Evolutionary conservation across 2,329 filamentous ascomycete genomes (phyloP), one percentile per base, ranked within the genome.

Genomic region (Alternaria hordeiaustralica): DNA sequence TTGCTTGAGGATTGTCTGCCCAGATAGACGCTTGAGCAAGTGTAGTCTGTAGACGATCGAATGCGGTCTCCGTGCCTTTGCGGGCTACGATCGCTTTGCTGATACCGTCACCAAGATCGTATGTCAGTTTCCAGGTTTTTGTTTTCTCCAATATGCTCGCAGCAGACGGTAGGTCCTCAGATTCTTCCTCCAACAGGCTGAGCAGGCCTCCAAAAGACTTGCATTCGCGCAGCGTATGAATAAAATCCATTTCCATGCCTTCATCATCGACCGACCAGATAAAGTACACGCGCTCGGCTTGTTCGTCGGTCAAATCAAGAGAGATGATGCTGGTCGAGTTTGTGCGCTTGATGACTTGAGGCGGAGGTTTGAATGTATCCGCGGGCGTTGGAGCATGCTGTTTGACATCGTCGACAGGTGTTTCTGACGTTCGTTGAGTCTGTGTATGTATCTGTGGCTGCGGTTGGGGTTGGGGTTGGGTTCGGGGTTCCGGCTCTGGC

Each of bases 41-140:
- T 15, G 58, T 49, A 33, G n/a, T 49, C 6, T 58, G 51, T 25
- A 70, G 55, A 23, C 61, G 58, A 18, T 61, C 51, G 18, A 68
- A 71, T 5, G 50, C 63, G n/a, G n/a, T 41, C 21, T 69, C 65
- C 10, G 47, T 58, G 15, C 56, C 62, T 36, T 51, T 58, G 26
- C 49, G 64, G 20, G 49, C 50, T 20, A 65, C 12, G 5, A 57
- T 45, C 3, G 61, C 65, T 50, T 65, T 66, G 36, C 60, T 68
- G 6, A 53, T 36, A 10, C 55, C 41, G 11, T 56, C 49, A 10
- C 55, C 44, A 11, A 55, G n/a, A 33, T 61, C 25, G 30, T 64
- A 71, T 6, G 57, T 57, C 28, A 70, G 28, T 3, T 46, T 55
- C 69, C 68, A 70, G 21, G 36, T 43, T 8, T 43, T 63, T 6